Evolutionary conservation across 805 yeast species (phyloP), one percentile per base, ranked within the genome.

Genomic region (Wickerhamiella musiphila): DNA sequence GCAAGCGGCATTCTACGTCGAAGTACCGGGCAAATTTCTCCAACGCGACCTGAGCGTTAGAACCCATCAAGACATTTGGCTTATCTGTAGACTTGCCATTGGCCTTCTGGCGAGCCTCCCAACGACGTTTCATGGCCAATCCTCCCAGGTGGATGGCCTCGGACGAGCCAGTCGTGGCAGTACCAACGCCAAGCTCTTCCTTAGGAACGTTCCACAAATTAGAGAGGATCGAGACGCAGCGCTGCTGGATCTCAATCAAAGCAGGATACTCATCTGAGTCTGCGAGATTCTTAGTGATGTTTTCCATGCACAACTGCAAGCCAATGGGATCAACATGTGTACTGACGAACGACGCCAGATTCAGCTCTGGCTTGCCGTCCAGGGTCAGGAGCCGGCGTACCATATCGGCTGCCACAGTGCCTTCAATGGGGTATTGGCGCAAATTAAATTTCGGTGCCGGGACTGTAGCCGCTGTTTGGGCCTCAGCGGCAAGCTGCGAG

Each of bases 81-180:
- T 67, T 67, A 17, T 56, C 65, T 31, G 52, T 56, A 31, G 73
- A 65, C 41, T 70, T 68, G 4, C 84, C 84, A 19, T 60, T 61
- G 1, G 59, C 70, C 47, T 54, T 61, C 46, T 77, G 68, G 42
- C 58, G 64, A 18, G 61, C 70, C 54, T 78, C 90, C 95, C 95
- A 83, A 36, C 66, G 64, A 46, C 81, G 78, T 64, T 84, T 84
- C 78, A 84, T 64, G 10, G 94, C 93, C 34, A 83, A 62, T 4
- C 94, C 95, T 27, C 92, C 95, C 32, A 83, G 67, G 78, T 82
- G 81, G 44, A 84, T 73, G 6, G 94, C 95, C 53, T 83, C 95
- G 1, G 86, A 73, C 1, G 94, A 82, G 4, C 95, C 95, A 2
- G 94, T 83, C 34, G 93, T 79, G 17, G 94, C 90, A 9, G 93